Evolutionary conservation across 805 yeast genomes (phyloP), one percentile per base, ranked within the genome.

Genomic region (Metschnikowia lunata): DNA sequence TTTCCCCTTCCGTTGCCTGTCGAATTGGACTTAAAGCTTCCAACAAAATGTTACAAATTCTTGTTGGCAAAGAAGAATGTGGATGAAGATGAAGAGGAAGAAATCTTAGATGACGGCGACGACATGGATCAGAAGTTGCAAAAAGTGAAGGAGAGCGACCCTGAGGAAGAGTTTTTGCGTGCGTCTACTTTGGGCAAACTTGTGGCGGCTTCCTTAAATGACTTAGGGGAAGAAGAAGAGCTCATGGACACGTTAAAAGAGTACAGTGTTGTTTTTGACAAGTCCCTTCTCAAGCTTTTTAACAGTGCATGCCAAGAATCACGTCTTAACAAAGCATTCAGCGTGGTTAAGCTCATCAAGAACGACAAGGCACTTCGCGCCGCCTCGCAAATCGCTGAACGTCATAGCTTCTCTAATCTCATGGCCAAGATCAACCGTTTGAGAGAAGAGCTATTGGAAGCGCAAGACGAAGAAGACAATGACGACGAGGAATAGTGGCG

Each of bases 1-100:
- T 81, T 88, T 57, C 98, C 98, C 11, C 65, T 93, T 40, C 85
- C 96, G 0, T 71, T 89, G 45, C 91, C 96, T 1, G 75, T 88
- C 9, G 96, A 88, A 55, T 62, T 91, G 51, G 85, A 82, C 11
- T 67, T 89, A 36, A 71, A 72, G 45, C 62, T 89, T 23, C 97
- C 97, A 1, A 69, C 85, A 1, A 51, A 52, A 10, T 51, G 56
- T 13, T 56, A 42, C 40, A 47, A 39, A 51, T 68, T 45, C 59
- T 60, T 46, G 58, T 50, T 63, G 33, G 28, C 29, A 13, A 36
- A 39, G 14, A 55, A 47, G 43, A 58, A 49, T 6, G 62, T 59
- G 26, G 57, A 60, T 3, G 65, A 59, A 10, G 59, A 58, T 15
- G 62, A 61, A 2, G 60, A 57, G 37, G 61, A 58, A 9, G 42